Evolutionary conservation across 306 rosid genomes (phyloP).

Genomic region (Calophaca sinica): DNA sequence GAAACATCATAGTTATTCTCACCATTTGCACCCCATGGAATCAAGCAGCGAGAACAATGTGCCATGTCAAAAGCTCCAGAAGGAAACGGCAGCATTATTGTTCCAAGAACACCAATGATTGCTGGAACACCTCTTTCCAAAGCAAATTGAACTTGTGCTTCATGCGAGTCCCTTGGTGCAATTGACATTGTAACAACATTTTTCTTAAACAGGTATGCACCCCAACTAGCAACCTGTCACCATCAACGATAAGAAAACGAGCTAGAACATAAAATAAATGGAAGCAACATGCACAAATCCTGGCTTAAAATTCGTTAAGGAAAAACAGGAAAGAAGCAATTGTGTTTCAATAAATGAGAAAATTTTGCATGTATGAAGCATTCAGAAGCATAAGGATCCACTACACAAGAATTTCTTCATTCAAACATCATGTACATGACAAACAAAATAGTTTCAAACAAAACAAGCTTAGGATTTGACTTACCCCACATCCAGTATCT

Average conservation of each 20-base stretch:
- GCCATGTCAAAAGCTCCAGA: conserved; percentile 89
- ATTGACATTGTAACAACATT: conserved; percentile 77
- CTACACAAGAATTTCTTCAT: conserved; percentile 14
- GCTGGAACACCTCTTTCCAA: conserved; percentile 95
- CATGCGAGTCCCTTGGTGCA: conserved; percentile 90
- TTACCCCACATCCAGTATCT: conserved; percentile 93
- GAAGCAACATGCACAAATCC: conserved; percentile 5
- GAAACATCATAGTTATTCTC: conserved; percentile 41
- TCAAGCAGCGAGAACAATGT: conserved; percentile 89
- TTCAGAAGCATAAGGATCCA: conserved; percentile 15
- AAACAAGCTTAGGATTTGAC: conserved; percentile 36
- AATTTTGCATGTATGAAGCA: conserved; percentile 37
- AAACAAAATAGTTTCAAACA: conserved; percentile 30
- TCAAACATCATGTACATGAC: conserved; percentile 11
- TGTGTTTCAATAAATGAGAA: conserved; percentile 5
- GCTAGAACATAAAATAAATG: conserved; percentile 15
- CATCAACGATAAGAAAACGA: conserved; percentile 45
- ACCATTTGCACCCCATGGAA: conserved; percentile 85
- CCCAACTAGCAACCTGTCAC: conserved; percentile 85
- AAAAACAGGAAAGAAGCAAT: conserved; percentile 5
- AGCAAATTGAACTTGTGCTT: conserved; percentile 94
- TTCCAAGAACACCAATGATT: conserved; percentile 83
- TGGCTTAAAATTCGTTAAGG: conserved; percentile 10
- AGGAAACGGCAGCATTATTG: conserved; percentile 82
- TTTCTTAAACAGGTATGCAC: conserved; percentile 77